phyloP scores from a whole-genome alignment of 2,329 filamentous ascomycete genomes.

The Penicillium sp. region DNA sequence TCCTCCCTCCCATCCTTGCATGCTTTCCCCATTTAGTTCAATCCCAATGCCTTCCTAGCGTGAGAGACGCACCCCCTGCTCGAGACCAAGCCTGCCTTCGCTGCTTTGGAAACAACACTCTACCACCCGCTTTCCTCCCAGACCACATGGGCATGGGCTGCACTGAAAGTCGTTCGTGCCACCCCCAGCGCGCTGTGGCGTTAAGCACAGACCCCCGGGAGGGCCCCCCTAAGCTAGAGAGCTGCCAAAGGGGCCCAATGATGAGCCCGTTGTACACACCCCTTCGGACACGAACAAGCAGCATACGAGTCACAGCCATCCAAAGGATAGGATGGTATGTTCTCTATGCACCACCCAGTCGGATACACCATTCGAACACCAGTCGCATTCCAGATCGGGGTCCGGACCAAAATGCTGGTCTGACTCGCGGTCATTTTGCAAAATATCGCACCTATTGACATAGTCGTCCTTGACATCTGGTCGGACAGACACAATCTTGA shows the following conservation, averaged over 20 bases:
- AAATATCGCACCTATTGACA: too few relatives aligned
- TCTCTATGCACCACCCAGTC: too few relatives aligned
- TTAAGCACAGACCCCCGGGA: background rate
- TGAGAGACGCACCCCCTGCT: background rate
- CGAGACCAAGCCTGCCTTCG: background rate
- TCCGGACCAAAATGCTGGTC: too few relatives aligned
- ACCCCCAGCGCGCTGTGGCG: background rate
- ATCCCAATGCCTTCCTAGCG: background rate
- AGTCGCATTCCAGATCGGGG: too few relatives aligned
- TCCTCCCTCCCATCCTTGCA: slow-evolving; percentile 3
- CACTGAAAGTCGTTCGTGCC: background rate
- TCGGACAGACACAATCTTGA: background rate
- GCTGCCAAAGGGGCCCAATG: background rate
- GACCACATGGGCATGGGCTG: background rate
- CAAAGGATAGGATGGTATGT: too few relatives aligned
- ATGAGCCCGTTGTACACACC: background rate
- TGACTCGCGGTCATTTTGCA: too few relatives aligned
- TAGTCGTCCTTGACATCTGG: background rate
- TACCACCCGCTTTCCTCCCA: background rate
- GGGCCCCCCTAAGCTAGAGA: background rate
- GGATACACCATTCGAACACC: too few relatives aligned
- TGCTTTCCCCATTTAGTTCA: background rate
- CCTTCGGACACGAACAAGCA: background rate
- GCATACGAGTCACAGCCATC: too few relatives aligned
- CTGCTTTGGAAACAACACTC: background rate